A percentile compares a stretch with the other conserved stretches of the same genome.
Evolutionary conservation across 129 eudicot genomes (phyloP).

Genomic region (Artemisia tridentata): DNA sequence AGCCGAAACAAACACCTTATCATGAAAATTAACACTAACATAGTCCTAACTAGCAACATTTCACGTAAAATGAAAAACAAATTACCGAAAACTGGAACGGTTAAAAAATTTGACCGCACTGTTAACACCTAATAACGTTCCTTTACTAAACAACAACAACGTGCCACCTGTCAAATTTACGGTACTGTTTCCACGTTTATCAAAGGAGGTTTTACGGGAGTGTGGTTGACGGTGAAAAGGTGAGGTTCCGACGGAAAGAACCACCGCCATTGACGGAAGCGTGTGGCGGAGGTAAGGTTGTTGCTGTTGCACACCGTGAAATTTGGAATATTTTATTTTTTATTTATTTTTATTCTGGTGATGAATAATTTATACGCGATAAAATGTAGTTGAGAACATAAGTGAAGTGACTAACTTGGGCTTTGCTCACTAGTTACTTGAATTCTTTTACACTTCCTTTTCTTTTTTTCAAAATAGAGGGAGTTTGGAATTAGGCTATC

Average conservation of each 20-base stretch:
- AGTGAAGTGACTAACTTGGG: neutral
- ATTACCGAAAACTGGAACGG: slow-evolving; percentile 21
- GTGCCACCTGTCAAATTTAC: slow-evolving; percentile 13
- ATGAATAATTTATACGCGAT: no score
- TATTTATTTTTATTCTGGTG: no score
- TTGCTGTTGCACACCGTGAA: slow-evolving; percentile 1
- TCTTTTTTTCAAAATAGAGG: no score
- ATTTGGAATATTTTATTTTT: neutral
- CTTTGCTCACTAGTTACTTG: neutral
- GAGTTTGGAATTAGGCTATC: no score
- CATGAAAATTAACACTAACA: neutral
- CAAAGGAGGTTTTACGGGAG: slow-evolving; percentile 11
- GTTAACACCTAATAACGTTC: slow-evolving; percentile 16
- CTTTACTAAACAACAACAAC: slow-evolving; percentile 15
- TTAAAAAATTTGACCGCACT: slow-evolving; percentile 14
- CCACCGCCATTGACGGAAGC: slow-evolving; percentile 35
- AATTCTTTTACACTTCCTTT: no score
- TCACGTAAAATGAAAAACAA: neutral
- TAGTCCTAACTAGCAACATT: slow-evolving; percentile 2
- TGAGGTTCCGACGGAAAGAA: slow-evolving; percentile 30
- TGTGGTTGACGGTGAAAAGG: slow-evolving; percentile 4
- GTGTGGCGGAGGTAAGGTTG: slow-evolving; percentile 4
- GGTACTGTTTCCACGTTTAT: slow-evolving; percentile 12
- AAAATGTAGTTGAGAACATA: no score
- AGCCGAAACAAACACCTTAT: no score